phyloP scores from a whole-genome alignment of 1,139 yeast genomes.

The Saccharomyces hybrid region DNA sequence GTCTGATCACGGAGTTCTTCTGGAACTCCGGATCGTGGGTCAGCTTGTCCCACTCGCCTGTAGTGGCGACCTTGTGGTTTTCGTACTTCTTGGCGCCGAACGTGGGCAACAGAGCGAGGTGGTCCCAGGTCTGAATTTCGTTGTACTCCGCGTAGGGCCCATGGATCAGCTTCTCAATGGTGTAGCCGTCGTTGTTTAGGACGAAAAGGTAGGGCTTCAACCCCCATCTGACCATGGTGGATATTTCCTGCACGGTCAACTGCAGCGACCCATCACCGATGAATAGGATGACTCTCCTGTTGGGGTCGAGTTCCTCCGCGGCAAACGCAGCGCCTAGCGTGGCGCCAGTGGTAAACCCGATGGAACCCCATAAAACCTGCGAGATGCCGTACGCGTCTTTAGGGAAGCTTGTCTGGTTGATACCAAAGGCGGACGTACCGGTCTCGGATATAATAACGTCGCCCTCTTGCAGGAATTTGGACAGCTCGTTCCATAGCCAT shows the following conservation, averaged over 20 bases:
- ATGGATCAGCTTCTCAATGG: slow-evolving; percentile 82
- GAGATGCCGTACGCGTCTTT: slow-evolving; percentile 66
- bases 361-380: slow-evolving; percentile 86
- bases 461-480: slow-evolving; percentile 67
- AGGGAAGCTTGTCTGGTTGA: slow-evolving; percentile 72
- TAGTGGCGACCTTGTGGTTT: slow-evolving; percentile 48
- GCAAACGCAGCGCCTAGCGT: slow-evolving; percentile 80
- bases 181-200: slow-evolving; percentile 80
- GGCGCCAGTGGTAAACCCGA: slow-evolving; percentile 82
- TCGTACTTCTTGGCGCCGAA: slow-evolving; percentile 56
- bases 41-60: slow-evolving; percentile 58
- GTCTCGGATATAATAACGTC: slow-evolving; percentile 79
- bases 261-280: slow-evolving; percentile 90
- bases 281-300: slow-evolving; percentile 67
- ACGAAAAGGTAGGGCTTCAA: slow-evolving; percentile 75
- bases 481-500: slow-evolving; percentile 73
- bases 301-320: slow-evolving; percentile 61
- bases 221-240: slow-evolving; percentile 75
- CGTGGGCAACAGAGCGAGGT: slow-evolving; percentile 56
- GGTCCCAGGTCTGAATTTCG: slow-evolving; percentile 78
- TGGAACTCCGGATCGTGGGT: slow-evolving; percentile 46
- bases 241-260: slow-evolving; percentile 79
- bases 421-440: slow-evolving; percentile 86
- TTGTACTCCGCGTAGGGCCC: slow-evolving; percentile 71
- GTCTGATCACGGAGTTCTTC: slow-evolving; percentile 49